Evolutionary conservation across 345 rosid species (phyloP).

Genomic region (Arabidopsis arenosa): DNA sequence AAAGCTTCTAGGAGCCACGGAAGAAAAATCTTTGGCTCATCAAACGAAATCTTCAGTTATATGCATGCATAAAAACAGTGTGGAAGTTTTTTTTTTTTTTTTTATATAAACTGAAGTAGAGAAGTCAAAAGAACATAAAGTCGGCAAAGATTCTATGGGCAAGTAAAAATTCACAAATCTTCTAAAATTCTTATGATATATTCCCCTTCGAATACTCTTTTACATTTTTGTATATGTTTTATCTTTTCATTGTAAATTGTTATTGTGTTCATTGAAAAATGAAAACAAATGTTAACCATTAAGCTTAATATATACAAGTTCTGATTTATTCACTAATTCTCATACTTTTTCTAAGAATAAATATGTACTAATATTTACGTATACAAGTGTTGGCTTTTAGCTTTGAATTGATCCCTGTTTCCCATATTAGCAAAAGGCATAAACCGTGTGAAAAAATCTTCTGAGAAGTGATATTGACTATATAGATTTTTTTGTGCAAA

Average conservation of each 20-base stretch:
- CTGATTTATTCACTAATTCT: background rate
- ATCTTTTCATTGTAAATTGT: conserved; percentile 4
- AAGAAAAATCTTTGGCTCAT: background rate
- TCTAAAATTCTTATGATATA: conserved; percentile 39
- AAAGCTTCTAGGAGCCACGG: background rate
- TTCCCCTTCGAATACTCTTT: conserved; percentile 41
- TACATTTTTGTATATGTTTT: conserved; percentile 11
- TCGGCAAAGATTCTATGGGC: conserved; percentile 45
- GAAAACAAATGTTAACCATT: background rate
- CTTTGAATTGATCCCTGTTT: background rate
- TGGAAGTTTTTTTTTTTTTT: background rate
- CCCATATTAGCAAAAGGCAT: background rate
- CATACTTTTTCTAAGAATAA: background rate
- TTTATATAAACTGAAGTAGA: conserved; percentile 4
- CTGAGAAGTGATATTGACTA: conserved; percentile 17
- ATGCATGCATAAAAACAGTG: conserved; percentile 13
- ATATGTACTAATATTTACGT: background rate
- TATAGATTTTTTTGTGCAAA: background rate
- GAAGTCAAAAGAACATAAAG: conserved; percentile 46
- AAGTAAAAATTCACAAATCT: conserved; percentile 47
- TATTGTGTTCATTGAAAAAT: background rate
- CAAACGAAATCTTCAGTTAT: background rate
- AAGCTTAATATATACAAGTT: background rate
- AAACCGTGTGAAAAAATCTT: conserved; percentile 18
- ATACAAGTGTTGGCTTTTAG: background rate